Evolutionary conservation across 495 filamentous ascomycete genomes (phyloP), one percentile per base, ranked within the genome.

Genomic region (Lasiosphaeris hirsuta): DNA sequence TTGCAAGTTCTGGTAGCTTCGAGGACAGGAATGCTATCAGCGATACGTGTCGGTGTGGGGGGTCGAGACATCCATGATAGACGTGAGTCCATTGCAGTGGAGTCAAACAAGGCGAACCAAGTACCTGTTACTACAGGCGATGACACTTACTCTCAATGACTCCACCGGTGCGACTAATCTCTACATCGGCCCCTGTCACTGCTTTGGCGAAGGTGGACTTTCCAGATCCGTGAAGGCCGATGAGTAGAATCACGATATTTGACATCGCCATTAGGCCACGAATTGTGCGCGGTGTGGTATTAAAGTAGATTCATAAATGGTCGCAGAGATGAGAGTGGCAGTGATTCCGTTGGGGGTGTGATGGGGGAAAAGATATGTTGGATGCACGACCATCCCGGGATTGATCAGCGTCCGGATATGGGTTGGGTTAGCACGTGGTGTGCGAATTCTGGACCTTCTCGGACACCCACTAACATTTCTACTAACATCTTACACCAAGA

Each of bases 241-340:
- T 51, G 48, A 51, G 48, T 4, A 51, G 48, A 51, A 51, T 51
- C 48, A 51, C 48, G 34, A 39, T 36, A 38, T 51, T 30, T 17
- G 48, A 39, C n/a, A 36, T 39, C 48, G 48, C 48, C 48, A 51
- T 51, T 34, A 23, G 48, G 19, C 4, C 48, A 39, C 11, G 11
- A 37, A 40, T 2, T 14, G 35, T 40, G 48, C 48, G 4, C 48
- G 2, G 13, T 51, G 47, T 50, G 47, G 47, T 50, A 15, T 18
- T 36, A 36, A 17, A 13, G 10, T 36, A 7, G 47, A 10, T 37
- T 50, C 33, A 36, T 18, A n/a, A 18, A 50, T 35, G 10, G 36
- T 10, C 23, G 19, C n/a, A 33, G 30, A 10, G 23, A 2, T 14
- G n/a, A 50, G 18, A 33, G 7, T 19, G 10, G 33, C 33, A 13